Evolutionary conservation across 2,329 filamentous ascomycete genomes (phyloP).

Genomic region (Alternaria brassicicola): DNA sequence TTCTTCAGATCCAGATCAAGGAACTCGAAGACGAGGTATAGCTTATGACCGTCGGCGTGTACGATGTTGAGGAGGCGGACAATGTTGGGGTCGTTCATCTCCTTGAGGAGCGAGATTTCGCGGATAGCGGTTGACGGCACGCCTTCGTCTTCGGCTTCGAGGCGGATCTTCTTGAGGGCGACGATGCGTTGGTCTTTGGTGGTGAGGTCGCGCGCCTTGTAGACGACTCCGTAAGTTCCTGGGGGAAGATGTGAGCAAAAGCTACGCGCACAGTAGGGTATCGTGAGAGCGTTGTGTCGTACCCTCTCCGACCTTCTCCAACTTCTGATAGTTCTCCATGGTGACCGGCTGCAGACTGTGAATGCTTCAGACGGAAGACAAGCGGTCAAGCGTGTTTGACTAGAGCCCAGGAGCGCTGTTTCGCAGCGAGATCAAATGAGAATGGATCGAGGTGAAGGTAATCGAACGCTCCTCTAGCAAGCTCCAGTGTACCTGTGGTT

Average conservation of each 20-base stretch:
- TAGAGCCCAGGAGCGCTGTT: not conserved
- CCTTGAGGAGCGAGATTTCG: slow-evolving; percentile 91
- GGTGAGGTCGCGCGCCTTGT: slow-evolving; percentile 87
- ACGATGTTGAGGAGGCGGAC: slow-evolving; percentile 89
- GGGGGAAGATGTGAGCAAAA: slow-evolving; percentile 13
- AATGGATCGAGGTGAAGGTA: not conserved
- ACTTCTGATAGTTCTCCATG: slow-evolving; percentile 97
- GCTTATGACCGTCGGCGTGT: slow-evolving; percentile 91
- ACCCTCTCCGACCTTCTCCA: slow-evolving; percentile 98
- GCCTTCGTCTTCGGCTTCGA: slow-evolving; percentile 93
- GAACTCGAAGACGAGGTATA: slow-evolving; percentile 92
- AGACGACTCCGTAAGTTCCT: slow-evolving; percentile 95
- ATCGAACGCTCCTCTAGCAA: not conserved
- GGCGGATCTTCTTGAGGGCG: slow-evolving; percentile 91
- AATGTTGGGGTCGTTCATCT: slow-evolving; percentile 92
- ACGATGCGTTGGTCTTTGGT: slow-evolving; percentile 81
- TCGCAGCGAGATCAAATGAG: slow-evolving; percentile 1
- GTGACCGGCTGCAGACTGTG: slow-evolving; percentile 22
- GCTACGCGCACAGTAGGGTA: not conserved
- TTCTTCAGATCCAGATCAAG: slow-evolving; percentile 92
- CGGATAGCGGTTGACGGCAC: slow-evolving; percentile 92
- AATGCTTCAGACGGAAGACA: slow-evolving; percentile 22
- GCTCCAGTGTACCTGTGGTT: slow-evolving; percentile 32
- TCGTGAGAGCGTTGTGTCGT: slow-evolving; percentile 19
- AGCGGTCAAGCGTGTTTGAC: slow-evolving; percentile 25